A percentile compares a stretch with the other conserved stretches of the same genome.
These are phyloP conservation scores for Trypanosoma melophagium DNA, from an alignment of 208 protist genomes.

Conservation along the genomic window DNA sequence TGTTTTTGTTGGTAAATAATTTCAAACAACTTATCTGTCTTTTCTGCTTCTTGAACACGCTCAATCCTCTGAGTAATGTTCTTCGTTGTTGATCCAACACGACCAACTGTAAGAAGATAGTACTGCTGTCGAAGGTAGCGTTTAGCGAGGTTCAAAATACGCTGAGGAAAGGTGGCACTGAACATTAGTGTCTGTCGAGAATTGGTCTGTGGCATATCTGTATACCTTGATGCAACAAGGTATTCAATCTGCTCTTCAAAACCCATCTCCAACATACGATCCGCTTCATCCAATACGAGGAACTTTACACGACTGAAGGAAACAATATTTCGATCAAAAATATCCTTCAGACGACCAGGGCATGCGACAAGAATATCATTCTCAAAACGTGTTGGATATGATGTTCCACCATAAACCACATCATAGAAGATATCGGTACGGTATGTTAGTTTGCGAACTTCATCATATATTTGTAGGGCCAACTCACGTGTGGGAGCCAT, in stretches of 20 bases:
- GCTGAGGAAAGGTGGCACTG: slow-evolving; percentile 98
- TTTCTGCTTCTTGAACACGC: slow-evolving; percentile 54
- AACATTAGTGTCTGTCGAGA: slow-evolving; percentile 99
- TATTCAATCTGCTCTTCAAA: slow-evolving; percentile 99
- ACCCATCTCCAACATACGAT: slow-evolving; percentile 99
- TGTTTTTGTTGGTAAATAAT: slow-evolving; percentile 72
- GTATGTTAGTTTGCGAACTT: slow-evolving; percentile 95
- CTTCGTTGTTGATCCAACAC: slow-evolving; percentile 96
- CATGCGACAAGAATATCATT: slow-evolving; percentile 94
- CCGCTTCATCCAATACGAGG: slow-evolving; percentile 97
- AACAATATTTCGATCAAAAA: slow-evolving; percentile 81
- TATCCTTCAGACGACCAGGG: slow-evolving; percentile 87
- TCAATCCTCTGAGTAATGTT: slow-evolving; percentile 95
- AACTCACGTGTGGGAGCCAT: slow-evolving; percentile 97
- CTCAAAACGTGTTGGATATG: slow-evolving; percentile 92
- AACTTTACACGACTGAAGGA: slow-evolving; percentile 90
- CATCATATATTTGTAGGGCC: slow-evolving; percentile 95
- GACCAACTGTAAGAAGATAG: slow-evolving; percentile 96
- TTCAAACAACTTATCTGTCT: slow-evolving; percentile 79
- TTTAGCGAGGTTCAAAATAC: slow-evolving; percentile 96
- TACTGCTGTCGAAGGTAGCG: slow-evolving; percentile 96
- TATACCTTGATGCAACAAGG: slow-evolving; percentile 93
- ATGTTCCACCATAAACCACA: slow-evolving; percentile 97
- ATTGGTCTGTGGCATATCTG: slow-evolving; percentile 90
- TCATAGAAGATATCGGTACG: slow-evolving; percentile 91